Percentiles rank a stretch among this genome's conserved stretches.
Conservation (phyloP, 2,329 filamentous ascomycete genomes). For the Fusarium denticulatum region DNA sequence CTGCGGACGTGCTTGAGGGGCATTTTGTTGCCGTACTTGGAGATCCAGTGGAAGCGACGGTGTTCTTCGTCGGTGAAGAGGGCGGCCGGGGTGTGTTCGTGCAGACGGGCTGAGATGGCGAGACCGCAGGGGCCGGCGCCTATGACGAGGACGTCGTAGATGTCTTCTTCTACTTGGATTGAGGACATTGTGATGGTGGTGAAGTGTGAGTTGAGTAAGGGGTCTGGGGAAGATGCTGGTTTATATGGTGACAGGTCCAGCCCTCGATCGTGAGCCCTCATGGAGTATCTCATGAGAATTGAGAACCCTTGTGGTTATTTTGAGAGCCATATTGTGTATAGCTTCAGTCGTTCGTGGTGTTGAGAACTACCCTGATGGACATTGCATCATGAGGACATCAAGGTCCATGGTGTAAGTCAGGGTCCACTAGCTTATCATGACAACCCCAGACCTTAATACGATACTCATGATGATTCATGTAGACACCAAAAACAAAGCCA, state of each 20-base stretch:
- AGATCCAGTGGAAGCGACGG: conserved; percentile 81
- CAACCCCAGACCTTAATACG: background rate
- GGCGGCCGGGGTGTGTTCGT: conserved; percentile 77
- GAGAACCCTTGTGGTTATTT: conserved; percentile 25
- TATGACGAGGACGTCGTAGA: conserved; percentile 76
- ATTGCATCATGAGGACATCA: conserved; percentile 38
- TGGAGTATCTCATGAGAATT: fast-evolving
- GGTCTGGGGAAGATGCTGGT: background rate
- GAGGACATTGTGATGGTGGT: background rate
- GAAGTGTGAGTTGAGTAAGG: background rate
- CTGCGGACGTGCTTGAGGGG: conserved; percentile 60
- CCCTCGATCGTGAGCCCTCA: background rate
- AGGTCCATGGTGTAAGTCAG: conserved; percentile 10
- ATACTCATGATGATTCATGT: background rate
- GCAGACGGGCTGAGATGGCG: conserved; percentile 75
- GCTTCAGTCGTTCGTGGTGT: background rate
- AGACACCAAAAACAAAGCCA: fast-evolving
- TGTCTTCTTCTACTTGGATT: conserved; percentile 42
- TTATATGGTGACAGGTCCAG: conserved; percentile 1
- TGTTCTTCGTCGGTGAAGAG: conserved; percentile 88
- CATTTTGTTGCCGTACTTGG: conserved; percentile 69
- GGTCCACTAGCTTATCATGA: conserved; percentile 20
- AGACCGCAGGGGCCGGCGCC: conserved; percentile 81
- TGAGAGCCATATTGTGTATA: background rate
- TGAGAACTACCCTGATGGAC: conserved; percentile 28